phyloP scores from a whole-genome alignment of 1,139 yeast genomes.

The Saccharomyces pastorianus region DNA sequence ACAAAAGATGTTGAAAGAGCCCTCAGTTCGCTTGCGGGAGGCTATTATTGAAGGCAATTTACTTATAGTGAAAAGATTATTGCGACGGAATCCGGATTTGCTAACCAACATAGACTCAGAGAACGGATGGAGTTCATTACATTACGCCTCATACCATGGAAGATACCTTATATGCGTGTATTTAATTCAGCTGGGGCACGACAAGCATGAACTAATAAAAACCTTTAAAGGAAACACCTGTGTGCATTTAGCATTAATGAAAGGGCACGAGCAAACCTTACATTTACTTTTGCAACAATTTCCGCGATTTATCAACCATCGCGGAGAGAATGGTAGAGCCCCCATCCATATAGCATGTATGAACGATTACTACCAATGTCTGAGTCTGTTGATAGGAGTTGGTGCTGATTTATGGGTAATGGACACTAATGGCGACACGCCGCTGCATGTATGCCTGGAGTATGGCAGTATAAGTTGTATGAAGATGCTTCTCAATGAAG shows the following conservation, averaged over 20 bases:
- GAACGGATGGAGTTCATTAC: slow-evolving; percentile 86
- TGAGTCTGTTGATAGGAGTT: slow-evolving; percentile 62
- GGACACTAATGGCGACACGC: slow-evolving; percentile 64
- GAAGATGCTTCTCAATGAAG: slow-evolving; percentile 45
- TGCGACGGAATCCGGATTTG: slow-evolving; percentile 67
- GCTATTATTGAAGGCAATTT: slow-evolving; percentile 69
- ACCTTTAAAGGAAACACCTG: slow-evolving; percentile 68
- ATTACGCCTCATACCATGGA: slow-evolving; percentile 79
- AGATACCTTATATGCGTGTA: slow-evolving; percentile 70
- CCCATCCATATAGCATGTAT: slow-evolving; percentile 70
- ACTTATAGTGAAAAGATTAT: slow-evolving; percentile 61
- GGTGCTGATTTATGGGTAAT: slow-evolving; percentile 64
- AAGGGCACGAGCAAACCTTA: slow-evolving; percentile 70
- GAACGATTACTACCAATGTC: slow-evolving; percentile 61
- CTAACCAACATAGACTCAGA: slow-evolving; percentile 63
- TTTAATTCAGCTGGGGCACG: slow-evolving; percentile 45
- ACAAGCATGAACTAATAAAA: slow-evolving; percentile 39
- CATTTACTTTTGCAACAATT: slow-evolving; percentile 77
- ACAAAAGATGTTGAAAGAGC: slow-evolving; percentile 45
- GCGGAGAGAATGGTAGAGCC: slow-evolving; percentile 52
- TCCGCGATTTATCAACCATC: slow-evolving; percentile 56
- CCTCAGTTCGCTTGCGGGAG: slow-evolving; percentile 59
- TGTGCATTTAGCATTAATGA: slow-evolving; percentile 63
- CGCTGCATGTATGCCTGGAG: slow-evolving; percentile 74
- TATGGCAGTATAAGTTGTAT: slow-evolving; percentile 63